phyloP scores from a whole-genome alignment of 139 green algal genomes.

The Asterochloris sp. region DNA sequence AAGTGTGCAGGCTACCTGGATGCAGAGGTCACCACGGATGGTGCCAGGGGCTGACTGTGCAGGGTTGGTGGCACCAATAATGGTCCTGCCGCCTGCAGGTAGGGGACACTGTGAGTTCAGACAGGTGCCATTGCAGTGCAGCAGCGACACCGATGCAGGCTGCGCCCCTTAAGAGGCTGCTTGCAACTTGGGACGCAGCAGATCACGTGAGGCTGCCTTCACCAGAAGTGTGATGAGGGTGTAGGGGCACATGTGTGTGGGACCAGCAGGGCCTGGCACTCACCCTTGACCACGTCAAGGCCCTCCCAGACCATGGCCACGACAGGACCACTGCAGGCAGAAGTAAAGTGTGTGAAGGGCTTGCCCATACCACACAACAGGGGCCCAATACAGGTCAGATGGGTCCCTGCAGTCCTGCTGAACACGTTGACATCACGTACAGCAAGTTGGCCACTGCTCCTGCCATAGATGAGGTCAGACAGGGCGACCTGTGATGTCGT shows the following conservation, averaged over 20 bases:
- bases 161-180: background rate
- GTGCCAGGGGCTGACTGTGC: conserved; percentile 74
- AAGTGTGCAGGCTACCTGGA: conserved; percentile 47
- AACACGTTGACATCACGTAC: too few species aligned
- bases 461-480: too few species aligned
- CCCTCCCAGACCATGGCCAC: conserved; percentile 87
- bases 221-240: too few species aligned
- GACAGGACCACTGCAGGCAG: conserved; percentile 64
- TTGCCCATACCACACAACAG: too few species aligned
- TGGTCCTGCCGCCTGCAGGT: conserved; percentile 54
- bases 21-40: conserved; percentile 84
- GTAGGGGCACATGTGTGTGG: too few species aligned
- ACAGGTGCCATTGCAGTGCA: background rate
- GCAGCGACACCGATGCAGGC: background rate
- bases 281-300: conserved; percentile 60
- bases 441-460: too few species aligned
- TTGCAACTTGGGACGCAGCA: too few species aligned
- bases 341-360: background rate
- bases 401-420: too few species aligned
- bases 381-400: too few species aligned
- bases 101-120: background rate
- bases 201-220: too few species aligned
- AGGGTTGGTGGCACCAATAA: conserved; percentile 92
- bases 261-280: background rate
- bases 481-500: too few species aligned